phyloP scores from a whole-genome alignment of 768 basidiomycete genomes.

The Lactarius psammicola region DNA sequence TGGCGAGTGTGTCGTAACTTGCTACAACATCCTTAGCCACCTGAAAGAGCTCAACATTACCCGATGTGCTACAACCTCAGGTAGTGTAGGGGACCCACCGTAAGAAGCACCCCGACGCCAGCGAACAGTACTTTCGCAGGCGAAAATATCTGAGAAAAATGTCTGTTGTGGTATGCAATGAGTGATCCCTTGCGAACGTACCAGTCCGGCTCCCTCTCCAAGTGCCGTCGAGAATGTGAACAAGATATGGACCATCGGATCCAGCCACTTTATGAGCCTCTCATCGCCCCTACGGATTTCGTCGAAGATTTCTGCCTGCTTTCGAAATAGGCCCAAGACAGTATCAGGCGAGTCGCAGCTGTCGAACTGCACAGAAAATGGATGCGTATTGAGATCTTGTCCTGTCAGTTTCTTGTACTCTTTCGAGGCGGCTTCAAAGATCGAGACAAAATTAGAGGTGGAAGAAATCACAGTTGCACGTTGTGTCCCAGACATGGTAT shows the following conservation, averaged over 20 bases:
- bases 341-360: background rate
- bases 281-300: background rate
- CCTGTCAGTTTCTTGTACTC: background rate
- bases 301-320: background rate
- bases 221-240: background rate
- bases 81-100: background rate
- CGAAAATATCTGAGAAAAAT: background rate
- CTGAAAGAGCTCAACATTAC: background rate
- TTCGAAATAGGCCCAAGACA: background rate
- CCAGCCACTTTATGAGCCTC: background rate
- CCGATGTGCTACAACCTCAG: background rate
- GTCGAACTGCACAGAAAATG: background rate
- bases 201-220: background rate
- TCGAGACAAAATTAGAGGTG: background rate
- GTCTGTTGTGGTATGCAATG: background rate
- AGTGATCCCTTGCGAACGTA: background rate
- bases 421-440: background rate
- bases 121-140: background rate
- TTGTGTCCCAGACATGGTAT: background rate
- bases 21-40: background rate
- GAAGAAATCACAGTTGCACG: background rate
- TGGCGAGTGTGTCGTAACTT: conserved; percentile 5
- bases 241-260: background rate
- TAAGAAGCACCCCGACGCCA: background rate
- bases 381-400: background rate